A percentile compares a stretch with the other conserved stretches of the same genome.
These are phyloP conservation scores for Thermoascus crustaceus DNA, from an alignment of 2,329 filamentous ascomycete species.

Conservation along the genomic window DNA sequence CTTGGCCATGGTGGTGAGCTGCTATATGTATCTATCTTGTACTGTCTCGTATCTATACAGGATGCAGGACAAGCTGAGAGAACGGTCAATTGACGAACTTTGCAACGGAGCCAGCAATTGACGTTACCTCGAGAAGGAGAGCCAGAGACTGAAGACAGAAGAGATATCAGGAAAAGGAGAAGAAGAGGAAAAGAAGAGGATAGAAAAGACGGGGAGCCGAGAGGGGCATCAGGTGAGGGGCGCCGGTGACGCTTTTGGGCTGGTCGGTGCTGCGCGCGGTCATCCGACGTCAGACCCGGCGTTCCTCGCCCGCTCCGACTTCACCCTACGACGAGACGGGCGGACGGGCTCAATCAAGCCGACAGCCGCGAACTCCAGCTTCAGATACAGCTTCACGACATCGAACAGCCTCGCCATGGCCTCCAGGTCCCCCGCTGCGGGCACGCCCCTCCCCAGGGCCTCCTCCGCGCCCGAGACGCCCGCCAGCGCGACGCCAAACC, in stretches of 20 bases:
- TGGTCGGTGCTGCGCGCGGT: constrained; percentile 3
- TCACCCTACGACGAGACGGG: constrained; percentile 22
- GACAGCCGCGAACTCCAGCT: constrained; percentile 6
- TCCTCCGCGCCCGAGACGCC: constrained; percentile 28
- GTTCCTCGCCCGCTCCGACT: constrained; percentile 20
- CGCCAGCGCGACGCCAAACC: constrained; percentile 25
- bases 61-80: background rate
- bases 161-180: constrained; percentile 10
- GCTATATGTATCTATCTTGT: background rate
- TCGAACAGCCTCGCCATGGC: constrained; percentile 25
- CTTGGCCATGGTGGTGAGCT: constrained; percentile 48
- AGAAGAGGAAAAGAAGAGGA: constrained; percentile 11
- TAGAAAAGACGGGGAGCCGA: constrained; percentile 19
- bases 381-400: too few relatives aligned
- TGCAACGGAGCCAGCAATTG: too few relatives aligned
- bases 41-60: too few relatives aligned
- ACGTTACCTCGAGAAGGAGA: too few relatives aligned
- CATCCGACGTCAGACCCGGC: constrained; percentile 26
- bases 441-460: constrained; percentile 37
- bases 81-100: background rate
- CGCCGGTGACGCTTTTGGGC: constrained; percentile 29
- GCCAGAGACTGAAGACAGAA: constrained; percentile 7
- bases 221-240: constrained; percentile 20
- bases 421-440: constrained; percentile 23
- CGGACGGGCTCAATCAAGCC: background rate